Evolutionary conservation across 805 yeast species (phyloP).

Genomic region (Wickerhamiella azyma): DNA sequence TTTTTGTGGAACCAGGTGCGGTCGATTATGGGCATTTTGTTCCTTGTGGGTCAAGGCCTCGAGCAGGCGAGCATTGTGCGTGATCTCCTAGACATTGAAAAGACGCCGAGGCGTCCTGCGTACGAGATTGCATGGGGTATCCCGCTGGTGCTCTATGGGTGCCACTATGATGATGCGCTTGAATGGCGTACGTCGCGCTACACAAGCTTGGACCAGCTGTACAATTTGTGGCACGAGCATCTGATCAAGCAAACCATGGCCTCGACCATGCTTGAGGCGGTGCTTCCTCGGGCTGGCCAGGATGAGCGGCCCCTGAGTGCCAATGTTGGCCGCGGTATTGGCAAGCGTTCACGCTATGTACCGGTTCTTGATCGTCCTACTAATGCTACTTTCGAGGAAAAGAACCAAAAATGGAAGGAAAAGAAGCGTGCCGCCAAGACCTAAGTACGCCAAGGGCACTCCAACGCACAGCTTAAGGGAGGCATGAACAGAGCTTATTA

Average conservation of each 20-base stretch:
- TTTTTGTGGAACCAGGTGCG: slow-evolving; percentile 97
- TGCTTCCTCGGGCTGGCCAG: slow-evolving; percentile 13
- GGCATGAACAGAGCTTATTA: too few relatives aligned
- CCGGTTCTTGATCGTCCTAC: slow-evolving; percentile 44
- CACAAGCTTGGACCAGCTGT: slow-evolving; percentile 16
- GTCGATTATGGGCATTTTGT: slow-evolving; percentile 77
- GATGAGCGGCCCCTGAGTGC: slow-evolving; percentile 8
- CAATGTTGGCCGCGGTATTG: slow-evolving; percentile 69
- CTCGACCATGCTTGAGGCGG: slow-evolving; percentile 33
- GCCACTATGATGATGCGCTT: slow-evolving; percentile 51
- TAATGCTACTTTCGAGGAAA: slow-evolving; percentile 51
- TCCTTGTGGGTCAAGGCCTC: slow-evolving; percentile 63
- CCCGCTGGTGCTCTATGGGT: slow-evolving; percentile 78
- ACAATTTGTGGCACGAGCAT: slow-evolving; percentile 41
- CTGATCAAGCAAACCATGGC: slow-evolving; percentile 44
- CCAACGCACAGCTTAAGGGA: too few relatives aligned
- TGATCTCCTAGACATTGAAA: slow-evolving; percentile 43
- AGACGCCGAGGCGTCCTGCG: slow-evolving; percentile 53
- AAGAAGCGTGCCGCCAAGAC: background rate
- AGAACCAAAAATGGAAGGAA: slow-evolving; percentile 44
- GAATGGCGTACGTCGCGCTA: slow-evolving; percentile 38
- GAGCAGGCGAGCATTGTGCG: slow-evolving; percentile 49
- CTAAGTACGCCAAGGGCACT: too few relatives aligned
- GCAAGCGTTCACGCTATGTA: slow-evolving; percentile 43
- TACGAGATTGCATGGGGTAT: slow-evolving; percentile 84